Base-by-base conservation (phyloP, 139 green algal genomes). In the Closterium sp. region DNA sequence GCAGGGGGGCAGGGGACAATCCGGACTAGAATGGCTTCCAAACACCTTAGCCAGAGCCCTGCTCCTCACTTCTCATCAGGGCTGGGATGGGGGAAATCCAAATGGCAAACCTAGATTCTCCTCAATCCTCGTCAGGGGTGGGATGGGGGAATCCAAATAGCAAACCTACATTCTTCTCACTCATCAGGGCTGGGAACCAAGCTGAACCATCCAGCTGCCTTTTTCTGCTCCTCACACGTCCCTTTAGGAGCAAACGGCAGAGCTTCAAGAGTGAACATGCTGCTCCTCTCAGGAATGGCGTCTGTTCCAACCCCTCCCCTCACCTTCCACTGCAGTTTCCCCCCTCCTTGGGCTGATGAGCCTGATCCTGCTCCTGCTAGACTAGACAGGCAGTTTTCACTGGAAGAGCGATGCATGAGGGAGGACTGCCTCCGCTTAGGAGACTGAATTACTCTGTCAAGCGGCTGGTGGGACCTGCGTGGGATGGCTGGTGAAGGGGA, bases 161-260 rank as follows among this genome's bases (percentile, higher is more conserved):
- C n/a, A n/a, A n/a, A n/a, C n/a, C n/a, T n/a, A n/a, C n/a, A n/a
- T n/a, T n/a, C n/a, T n/a, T n/a, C n/a, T 55, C 36, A 55, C 36
- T 85, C 76, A n/a, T 85, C 76, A 85, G 76, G 76, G 76, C 76
- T 85, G 23, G 76, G 76, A 85, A 85, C 76, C 25, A 85, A 7
- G 28, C 76, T 85, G 28, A 85, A 85, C 76, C 76, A 85, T 7
- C 76, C 76, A 85, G 5, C 9, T n/a, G 25, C 25, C 23, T n/a
- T n/a, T 33, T 31, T 85, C 76, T 85, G 76, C 76, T 7, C 28
- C 25, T 85, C 25, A 85, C 28, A n/a, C 76, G 25, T 85, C 3
- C 25, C 76, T 10, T 85, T n/a, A 4, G 76, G 25, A 85, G 36
- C 36, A 55, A 6, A n/a, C 4, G 36, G 4, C 36, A 4, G 6